Percentiles rank a stretch among this genome's conserved stretches.
These are phyloP conservation scores for Adansonia rubrostipa DNA, from an alignment of 441 rosid genomes.

Conservation along the genomic window DNA sequence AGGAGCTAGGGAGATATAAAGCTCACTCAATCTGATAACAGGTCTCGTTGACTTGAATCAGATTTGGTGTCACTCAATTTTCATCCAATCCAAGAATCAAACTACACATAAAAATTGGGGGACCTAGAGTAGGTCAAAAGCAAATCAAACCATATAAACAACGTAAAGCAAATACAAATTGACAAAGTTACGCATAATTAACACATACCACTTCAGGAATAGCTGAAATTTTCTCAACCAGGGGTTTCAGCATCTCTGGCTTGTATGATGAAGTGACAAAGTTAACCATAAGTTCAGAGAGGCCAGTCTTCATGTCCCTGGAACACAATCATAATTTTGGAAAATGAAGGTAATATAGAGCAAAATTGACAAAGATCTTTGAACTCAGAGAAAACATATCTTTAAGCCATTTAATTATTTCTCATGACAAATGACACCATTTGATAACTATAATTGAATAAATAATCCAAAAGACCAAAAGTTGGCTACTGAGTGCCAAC, in stretches of 20 bases:
- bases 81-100: constrained; percentile 13
- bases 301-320: constrained; percentile 72
- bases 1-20: not conserved
- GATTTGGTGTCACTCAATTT: constrained; percentile 7
- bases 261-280: constrained; percentile 86
- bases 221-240: constrained; percentile 70
- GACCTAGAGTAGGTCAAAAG: not conserved
- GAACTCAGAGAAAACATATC: constrained; percentile 11
- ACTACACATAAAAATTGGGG: not conserved
- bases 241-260: constrained; percentile 82
- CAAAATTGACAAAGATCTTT: not conserved
- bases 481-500: constrained; percentile 6
- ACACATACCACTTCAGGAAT: constrained; percentile 87
- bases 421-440: constrained; percentile 1
- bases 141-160: not conserved
- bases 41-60: not conserved
- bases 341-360: not conserved
- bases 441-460: not conserved
- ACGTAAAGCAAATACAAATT: not conserved
- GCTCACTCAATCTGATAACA: not conserved
- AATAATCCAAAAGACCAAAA: not conserved
- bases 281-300: constrained; percentile 86
- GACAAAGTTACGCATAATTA: not conserved
- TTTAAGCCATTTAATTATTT: constrained; percentile 4
- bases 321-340: constrained; percentile 30